Conservation (phyloP, 805 yeast species). For the Vanderwaltozyma tropicalis region DNA sequence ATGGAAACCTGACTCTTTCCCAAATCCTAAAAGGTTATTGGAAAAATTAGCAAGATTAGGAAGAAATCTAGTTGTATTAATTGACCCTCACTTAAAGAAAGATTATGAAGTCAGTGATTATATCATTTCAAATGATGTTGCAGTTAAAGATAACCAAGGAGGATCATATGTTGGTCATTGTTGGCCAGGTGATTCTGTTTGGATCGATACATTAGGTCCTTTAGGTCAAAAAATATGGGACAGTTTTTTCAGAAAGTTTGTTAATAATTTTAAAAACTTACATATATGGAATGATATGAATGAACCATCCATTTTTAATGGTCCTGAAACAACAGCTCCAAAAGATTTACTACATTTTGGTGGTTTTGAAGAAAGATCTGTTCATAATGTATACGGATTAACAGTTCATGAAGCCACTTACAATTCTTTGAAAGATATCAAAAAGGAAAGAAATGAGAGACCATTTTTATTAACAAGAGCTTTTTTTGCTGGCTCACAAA, state of each 20-base stretch:
- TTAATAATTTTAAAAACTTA: slow-evolving; percentile 46
- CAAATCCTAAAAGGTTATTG: slow-evolving; percentile 64
- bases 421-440: slow-evolving; percentile 48
- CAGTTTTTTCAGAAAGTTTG: slow-evolving; percentile 37
- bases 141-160: slow-evolving; percentile 39
- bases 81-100: slow-evolving; percentile 84
- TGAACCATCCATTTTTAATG: slow-evolving; percentile 91
- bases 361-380: slow-evolving; percentile 79
- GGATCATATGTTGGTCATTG: slow-evolving; percentile 71
- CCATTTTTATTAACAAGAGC: slow-evolving; percentile 87
- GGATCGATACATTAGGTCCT: slow-evolving; percentile 83
- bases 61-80: slow-evolving; percentile 70
- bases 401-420: slow-evolving; percentile 74
- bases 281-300: slow-evolving; percentile 97
- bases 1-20: slow-evolving; percentile 70
- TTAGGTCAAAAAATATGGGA: slow-evolving; percentile 52
- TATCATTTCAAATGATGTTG: slow-evolving; percentile 34
- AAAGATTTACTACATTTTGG: slow-evolving; percentile 72
- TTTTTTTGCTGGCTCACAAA: slow-evolving; percentile 83
- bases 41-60: slow-evolving; percentile 55
- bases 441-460: slow-evolving; percentile 37
- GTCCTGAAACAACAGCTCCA: slow-evolving; percentile 89
- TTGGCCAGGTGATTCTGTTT: slow-evolving; percentile 95
- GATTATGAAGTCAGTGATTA: slow-evolving; percentile 55
- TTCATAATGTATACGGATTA: slow-evolving; percentile 79